Conservation (phyloP, 495 filamentous ascomycete species). For the Aspergillus coremiiformis region DNA sequence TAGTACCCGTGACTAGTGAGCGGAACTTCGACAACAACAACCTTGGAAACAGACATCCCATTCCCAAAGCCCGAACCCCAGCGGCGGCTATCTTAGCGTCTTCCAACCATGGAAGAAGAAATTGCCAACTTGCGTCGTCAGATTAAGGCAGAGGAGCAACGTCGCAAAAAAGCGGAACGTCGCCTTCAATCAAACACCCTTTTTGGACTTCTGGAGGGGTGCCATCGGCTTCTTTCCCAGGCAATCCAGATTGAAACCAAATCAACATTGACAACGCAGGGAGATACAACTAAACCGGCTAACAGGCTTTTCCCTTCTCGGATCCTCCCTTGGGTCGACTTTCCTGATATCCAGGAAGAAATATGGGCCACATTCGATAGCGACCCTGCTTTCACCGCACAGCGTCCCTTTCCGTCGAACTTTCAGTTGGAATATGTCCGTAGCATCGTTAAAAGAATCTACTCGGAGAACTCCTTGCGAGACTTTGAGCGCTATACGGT, state of each 20-base stretch:
- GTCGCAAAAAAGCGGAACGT: conserved; percentile 5
- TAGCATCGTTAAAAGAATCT: conserved; percentile 21
- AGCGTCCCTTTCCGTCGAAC: conserved; percentile 14
- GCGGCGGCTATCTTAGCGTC: too few species aligned
- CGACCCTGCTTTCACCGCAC: conserved; percentile 12
- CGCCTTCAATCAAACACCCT: conserved; percentile 16
- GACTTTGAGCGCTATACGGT: conserved; percentile 24
- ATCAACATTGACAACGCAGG: conserved; percentile 19
- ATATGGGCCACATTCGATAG: conserved; percentile 18
- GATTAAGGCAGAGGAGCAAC: conserved; percentile 11
- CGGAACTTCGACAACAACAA: too few species aligned
- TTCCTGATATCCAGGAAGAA: conserved; percentile 19
- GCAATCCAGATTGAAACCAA: conserved; percentile 22
- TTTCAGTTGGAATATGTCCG: conserved; percentile 16
- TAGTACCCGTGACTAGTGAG: too few species aligned
- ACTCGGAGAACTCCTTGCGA: conserved; percentile 20
- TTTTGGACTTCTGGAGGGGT: conserved; percentile 20
- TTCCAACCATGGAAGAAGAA: too few species aligned
- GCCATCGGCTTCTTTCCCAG: conserved; percentile 20
- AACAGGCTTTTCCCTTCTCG: conserved; percentile 19
- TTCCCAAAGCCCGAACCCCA: too few species aligned
- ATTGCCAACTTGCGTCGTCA: too few species aligned
- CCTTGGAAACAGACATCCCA: too few species aligned
- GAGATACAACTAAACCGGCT: conserved; percentile 16
- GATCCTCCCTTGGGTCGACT: conserved; percentile 21